Evolutionary conservation across 179 eudicot genomes (phyloP), one percentile per base, ranked within the genome.

Genomic region (Heliamphora pulchella): DNA sequence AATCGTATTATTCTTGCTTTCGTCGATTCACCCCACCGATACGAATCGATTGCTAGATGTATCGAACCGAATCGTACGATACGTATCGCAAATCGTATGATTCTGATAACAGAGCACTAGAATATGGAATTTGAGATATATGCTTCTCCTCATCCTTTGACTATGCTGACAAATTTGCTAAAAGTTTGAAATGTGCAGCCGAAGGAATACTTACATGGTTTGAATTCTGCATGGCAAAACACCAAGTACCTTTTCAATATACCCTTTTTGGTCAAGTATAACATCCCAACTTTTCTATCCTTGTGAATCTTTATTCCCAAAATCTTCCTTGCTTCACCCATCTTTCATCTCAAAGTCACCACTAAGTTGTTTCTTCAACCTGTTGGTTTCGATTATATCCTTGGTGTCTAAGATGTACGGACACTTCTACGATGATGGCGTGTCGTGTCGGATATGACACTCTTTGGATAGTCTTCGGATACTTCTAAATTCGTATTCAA

Each of bases 121-220:
- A 58, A 20, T 71, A 20, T 15, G 59, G n/a, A 50, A 50, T 17
- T 20, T 2, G 15, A 0, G 44, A 71, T 59, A 71, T 71, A 17
- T 8, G 44, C 75, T 50, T n/a, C 17, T 9, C 57, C 31, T 48
- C 57, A 2, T 48, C 75, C 39, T 71, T 57, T 0, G 2, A 11
- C 10, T 71, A 15, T 71, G 75, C 39, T 0, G 39, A 71, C 14
- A 18, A 11, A 47, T 13, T 0, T 17, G 14, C 15, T 17, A 39
- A 47, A 71, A 71, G 57, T 31, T 9, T 71, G 18, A 72, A 80
- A 62, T 80, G 77, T 44, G 65, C 17, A 18, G 41, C 82, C 15
- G 72, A 17, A 1, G 62, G 53, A 8, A 48, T 59, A 20, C n/a
- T 71, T 8, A 80, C 62, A 6, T 43, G 74, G 54, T 80, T 74